Evolutionary conservation across 495 filamentous ascomycete genomes (phyloP), one percentile per base, ranked within the genome.

Genomic region (Mycothermus thermophilus): DNA sequence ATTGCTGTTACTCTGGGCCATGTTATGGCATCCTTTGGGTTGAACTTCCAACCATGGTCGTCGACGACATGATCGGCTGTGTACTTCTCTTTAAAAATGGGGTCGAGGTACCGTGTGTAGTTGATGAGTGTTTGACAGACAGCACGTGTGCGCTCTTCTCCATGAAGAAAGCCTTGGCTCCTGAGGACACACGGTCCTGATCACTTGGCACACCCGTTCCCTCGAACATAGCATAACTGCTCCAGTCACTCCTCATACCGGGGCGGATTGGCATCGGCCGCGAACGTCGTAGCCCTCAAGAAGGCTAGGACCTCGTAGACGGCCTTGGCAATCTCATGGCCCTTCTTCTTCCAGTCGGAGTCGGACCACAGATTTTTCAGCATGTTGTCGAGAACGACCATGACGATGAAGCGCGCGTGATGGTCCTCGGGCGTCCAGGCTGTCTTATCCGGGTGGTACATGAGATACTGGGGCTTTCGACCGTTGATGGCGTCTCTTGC

Each of bases 291-390:
- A 10, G 41, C 41, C n/a, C 50, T 27, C 8, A 53, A 30, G 14
- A 43, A 56, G 34, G 40, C 44, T 6, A 56, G 40, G 5, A 56
- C 47, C 41, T 56, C 52, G 16, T 47, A 56, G 3, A 46, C 39
- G 18, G 47, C 44, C 38, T 43, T 48, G 23, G 47, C 8, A 6
- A 53, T 43, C 3, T 48, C 47, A 15, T 38, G 6, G 23, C 36
- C 24, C 13, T 25, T 35, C 41, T 50, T 46, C 39, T 44, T 46
- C 44, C 42, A 51, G 16, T 50, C 46, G 14, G 25, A 34, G 9
- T 56, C 50, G 32, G 41, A 42, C 52, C 52, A 53, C 40, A 51
- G 12, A 8, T 31, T 32, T 38, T 41, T 46, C 27, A 50, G 37
- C 30, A 46, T 35, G 34, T 53, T 53, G 34, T 56, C 50, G 9